phyloP scores from a whole-genome alignment of 306 rosid species.

The Quercus bicolor region DNA sequence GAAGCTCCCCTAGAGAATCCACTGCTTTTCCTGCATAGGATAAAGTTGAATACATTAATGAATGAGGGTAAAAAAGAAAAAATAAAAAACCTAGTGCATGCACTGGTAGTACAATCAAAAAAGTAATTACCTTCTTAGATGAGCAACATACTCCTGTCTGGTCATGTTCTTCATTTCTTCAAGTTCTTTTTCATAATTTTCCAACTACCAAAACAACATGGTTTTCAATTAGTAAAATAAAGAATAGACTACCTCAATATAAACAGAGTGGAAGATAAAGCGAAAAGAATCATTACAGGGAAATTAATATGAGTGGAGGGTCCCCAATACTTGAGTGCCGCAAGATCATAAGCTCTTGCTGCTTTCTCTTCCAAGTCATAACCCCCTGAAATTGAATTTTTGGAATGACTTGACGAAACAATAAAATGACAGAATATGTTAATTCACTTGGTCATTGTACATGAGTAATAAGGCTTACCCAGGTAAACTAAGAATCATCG shows the following conservation, averaged over 20 bases:
- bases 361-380: conserved; percentile 97
- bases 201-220: conserved; percentile 46
- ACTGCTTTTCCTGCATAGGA: conserved; percentile 68
- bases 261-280: conserved; percentile 15
- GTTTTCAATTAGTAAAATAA: background rate
- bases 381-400: conserved; percentile 64
- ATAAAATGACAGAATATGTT: conserved; percentile 1
- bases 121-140: conserved; percentile 59
- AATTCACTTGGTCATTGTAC: background rate
- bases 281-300: conserved; percentile 49
- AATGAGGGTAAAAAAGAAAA: background rate
- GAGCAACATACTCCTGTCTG: conserved; percentile 90
- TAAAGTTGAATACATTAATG: background rate
- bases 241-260: background rate
- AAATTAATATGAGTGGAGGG: conserved; percentile 90
- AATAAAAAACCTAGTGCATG: background rate
- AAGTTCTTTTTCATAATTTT: conserved; percentile 64
- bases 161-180: conserved; percentile 85
- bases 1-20: conserved; percentile 96
- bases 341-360: conserved; percentile 90
- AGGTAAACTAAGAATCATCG: conserved; percentile 66
- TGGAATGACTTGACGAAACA: conserved; percentile 32
- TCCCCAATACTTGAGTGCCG: conserved; percentile 98
- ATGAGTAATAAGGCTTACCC: conserved; percentile 48
- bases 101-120: background rate